Percentiles rank a stretch among this genome's conserved stretches.
These are phyloP conservation scores for Coelastrella sp. DNA, from an alignment of 139 green algal genomes.

Conservation along the genomic window DNA sequence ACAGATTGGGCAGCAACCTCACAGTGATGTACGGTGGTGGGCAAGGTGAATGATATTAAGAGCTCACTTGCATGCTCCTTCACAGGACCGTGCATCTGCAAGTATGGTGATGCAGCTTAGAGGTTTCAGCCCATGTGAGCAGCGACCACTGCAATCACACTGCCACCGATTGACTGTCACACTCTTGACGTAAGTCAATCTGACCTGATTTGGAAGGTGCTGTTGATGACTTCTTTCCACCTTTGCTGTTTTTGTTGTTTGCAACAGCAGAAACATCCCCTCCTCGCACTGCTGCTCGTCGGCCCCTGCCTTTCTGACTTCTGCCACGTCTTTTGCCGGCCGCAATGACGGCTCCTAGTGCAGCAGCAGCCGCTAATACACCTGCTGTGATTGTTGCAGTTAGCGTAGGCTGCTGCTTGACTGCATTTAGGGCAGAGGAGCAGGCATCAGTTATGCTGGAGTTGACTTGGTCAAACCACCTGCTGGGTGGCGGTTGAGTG, in stretches of 20 bases:
- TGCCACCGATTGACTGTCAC: background rate
- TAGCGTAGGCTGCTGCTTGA: background rate
- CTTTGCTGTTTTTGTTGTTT: background rate
- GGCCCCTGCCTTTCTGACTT: background rate
- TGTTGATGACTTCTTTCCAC: slow-evolving; percentile 3
- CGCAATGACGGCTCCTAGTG: background rate
- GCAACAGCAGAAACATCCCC: background rate
- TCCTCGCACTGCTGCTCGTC: background rate
- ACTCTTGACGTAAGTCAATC: background rate
- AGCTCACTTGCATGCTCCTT: background rate
- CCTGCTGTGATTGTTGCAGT: slow-evolving; percentile 23
- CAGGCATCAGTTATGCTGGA: background rate
- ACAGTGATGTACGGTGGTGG: too few species aligned
- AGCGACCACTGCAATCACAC: too few species aligned
- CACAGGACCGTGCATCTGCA: background rate
- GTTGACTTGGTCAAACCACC: slow-evolving; percentile 26
- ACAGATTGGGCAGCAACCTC: too few species aligned
- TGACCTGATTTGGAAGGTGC: background rate
- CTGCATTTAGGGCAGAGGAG: background rate
- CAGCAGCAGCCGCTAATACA: background rate
- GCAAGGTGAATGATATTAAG: too few species aligned
- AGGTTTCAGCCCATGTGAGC: background rate
- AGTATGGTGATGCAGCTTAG: background rate
- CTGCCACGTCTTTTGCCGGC: background rate
- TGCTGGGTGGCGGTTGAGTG: background rate